Evolutionary conservation across 2,329 filamentous ascomycete genomes (phyloP).

Genomic region (Curvularia hawaiiensis): DNA sequence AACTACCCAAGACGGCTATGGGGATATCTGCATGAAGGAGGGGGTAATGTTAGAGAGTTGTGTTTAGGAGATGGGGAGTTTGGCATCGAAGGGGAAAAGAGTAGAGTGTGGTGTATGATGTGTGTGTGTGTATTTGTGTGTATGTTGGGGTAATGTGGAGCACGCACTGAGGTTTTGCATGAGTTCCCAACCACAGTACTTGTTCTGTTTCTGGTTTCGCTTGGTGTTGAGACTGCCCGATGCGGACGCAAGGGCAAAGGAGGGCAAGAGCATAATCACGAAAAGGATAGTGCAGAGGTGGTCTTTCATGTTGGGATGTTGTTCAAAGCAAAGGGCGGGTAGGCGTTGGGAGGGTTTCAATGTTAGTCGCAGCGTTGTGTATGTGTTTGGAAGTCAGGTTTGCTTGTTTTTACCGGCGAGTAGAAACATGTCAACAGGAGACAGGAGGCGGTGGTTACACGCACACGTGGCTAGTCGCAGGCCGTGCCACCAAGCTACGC

Average conservation of each 20-base stretch:
- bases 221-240: neutral
- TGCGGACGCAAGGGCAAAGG: neutral
- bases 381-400: conserved; percentile 1
- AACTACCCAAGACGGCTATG: conserved; percentile 15
- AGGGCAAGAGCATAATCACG: neutral
- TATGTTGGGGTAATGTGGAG: neutral
- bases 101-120: neutral
- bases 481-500: conserved; percentile 9
- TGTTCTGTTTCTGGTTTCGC: neutral
- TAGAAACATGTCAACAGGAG: neutral
- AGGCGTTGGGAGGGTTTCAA: neutral
- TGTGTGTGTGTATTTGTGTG: neutral
- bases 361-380: neutral
- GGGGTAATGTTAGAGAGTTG: neutral
- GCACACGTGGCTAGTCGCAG: conserved; percentile 17
- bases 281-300: neutral
- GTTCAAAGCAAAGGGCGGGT: neutral
- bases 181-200: conserved; percentile 19
- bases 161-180: conserved; percentile 15
- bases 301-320: neutral
- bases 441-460: conserved; percentile 4
- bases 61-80: neutral
- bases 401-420: conserved; percentile 2
- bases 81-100: no score
- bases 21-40: conserved; percentile 11